Conservation (phyloP, 78 protist species). For the Polysphondylium violaceum region DNA sequence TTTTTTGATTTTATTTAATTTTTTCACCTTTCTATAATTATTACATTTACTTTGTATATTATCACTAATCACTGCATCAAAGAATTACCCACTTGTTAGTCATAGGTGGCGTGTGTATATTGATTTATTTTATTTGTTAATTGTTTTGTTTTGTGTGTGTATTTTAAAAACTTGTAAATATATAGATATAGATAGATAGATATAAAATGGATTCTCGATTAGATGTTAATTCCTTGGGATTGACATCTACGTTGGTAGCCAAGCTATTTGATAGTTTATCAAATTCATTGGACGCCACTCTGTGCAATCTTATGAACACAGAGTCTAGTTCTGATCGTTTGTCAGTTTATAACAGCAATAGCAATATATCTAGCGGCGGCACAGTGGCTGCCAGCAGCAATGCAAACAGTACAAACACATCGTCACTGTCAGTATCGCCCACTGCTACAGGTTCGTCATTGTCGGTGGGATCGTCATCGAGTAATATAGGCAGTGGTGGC, state of each 20-base stretch:
- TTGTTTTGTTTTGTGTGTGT: too few species aligned
- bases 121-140: too few species aligned
- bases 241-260: conserved; percentile 60
- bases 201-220: conserved; percentile 48
- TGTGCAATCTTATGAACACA: conserved; percentile 17
- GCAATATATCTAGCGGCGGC: not conserved
- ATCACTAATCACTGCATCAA: too few species aligned
- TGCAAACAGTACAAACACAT: not conserved
- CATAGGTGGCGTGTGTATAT: too few species aligned
- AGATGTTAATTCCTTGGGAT: conserved; percentile 60
- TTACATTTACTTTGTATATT: too few species aligned
- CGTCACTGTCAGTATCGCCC: conserved; percentile 5
- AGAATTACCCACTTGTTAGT: too few species aligned
- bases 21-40: too few species aligned
- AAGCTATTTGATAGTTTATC: conserved; percentile 59
- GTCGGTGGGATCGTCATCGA: not conserved
- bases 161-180: not conserved
- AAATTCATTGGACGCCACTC: conserved; percentile 44
- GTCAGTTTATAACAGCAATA: not conserved
- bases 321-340: not conserved
- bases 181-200: not conserved
- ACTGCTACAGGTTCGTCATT: not conserved
- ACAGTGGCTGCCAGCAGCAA: conserved; percentile 5
- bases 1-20: too few species aligned
- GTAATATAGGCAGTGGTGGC: not conserved